Evolutionary conservation across 1,284 basidiomycete species (phyloP).

Genomic region (Ustilago shanxiensis): DNA sequence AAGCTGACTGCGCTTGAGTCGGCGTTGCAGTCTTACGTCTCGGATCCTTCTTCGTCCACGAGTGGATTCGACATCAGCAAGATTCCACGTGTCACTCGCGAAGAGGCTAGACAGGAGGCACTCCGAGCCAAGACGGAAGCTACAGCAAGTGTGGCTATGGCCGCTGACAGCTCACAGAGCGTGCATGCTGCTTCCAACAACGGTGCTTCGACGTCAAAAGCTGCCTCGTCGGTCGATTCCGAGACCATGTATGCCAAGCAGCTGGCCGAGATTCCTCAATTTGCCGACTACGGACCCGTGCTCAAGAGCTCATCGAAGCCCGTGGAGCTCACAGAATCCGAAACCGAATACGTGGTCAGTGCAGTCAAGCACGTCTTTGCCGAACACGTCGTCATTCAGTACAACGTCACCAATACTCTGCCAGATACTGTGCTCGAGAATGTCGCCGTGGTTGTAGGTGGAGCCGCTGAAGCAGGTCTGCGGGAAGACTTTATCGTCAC

Average conservation of each 20-base stretch:
- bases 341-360: slow-evolving; percentile 97
- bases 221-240: slow-evolving; percentile 27
- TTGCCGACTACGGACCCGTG: slow-evolving; percentile 86
- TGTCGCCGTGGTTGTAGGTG: slow-evolving; percentile 83
- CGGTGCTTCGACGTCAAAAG: slow-evolving; percentile 49
- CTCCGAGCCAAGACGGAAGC: slow-evolving; percentile 65
- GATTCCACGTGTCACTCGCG: slow-evolving; percentile 61
- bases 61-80: slow-evolving; percentile 61
- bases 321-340: slow-evolving; percentile 89
- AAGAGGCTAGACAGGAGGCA: slow-evolving; percentile 62
- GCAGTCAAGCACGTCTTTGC: slow-evolving; percentile 97
- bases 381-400: slow-evolving; percentile 89
- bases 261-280: slow-evolving; percentile 86
- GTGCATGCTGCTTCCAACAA: slow-evolving; percentile 47
- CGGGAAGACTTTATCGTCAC: slow-evolving; percentile 97
- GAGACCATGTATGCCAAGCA: slow-evolving; percentile 82
- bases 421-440: slow-evolving; percentile 97
- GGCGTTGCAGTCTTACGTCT: slow-evolving; percentile 60
- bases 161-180: slow-evolving; percentile 57
- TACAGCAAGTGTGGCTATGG: slow-evolving; percentile 65
- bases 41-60: slow-evolving; percentile 50
- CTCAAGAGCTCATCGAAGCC: slow-evolving; percentile 87
- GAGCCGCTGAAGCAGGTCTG: slow-evolving; percentile 82
- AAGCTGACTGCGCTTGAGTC: slow-evolving; percentile 65
- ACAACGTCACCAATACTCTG: slow-evolving; percentile 98